These are phyloP conservation scores for Crepidotus variabilis DNA, from an alignment of 768 basidiomycete species.

Conservation along the genomic window DNA sequence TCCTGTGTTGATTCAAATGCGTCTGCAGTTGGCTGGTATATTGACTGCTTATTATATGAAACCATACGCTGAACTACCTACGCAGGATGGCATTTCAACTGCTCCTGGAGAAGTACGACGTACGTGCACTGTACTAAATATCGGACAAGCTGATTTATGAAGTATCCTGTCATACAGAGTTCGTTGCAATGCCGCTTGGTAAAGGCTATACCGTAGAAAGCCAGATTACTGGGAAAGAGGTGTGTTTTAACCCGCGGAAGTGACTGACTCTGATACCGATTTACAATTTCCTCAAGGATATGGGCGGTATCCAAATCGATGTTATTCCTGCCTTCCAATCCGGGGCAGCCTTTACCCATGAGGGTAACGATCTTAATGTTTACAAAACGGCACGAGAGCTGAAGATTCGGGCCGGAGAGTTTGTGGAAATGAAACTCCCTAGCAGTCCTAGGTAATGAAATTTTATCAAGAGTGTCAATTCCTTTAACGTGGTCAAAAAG, in stretches of 20 bases:
- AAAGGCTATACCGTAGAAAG: constrained; percentile 6
- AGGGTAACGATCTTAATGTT: background rate
- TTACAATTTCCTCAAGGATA: constrained; percentile 1
- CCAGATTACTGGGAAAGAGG: constrained; percentile 5
- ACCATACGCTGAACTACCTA: background rate
- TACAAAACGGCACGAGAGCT: constrained; percentile 3
- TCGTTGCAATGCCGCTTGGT: constrained; percentile 6
- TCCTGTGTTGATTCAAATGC: background rate
- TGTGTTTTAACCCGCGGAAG: background rate
- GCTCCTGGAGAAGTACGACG: constrained; percentile 19
- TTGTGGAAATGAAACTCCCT: background rate
- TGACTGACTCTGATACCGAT: background rate
- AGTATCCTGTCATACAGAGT: background rate
- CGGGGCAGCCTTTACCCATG: background rate
- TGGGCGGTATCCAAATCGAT: background rate
- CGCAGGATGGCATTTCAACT: constrained; percentile 21
- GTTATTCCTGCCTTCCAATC: background rate
- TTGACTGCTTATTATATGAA: background rate
- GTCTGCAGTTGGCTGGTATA: constrained; percentile 15
- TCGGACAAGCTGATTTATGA: background rate
- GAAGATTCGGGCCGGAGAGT: background rate
- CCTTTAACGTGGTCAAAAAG: background rate
- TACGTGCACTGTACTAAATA: constrained; percentile 7
- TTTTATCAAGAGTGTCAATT: background rate
- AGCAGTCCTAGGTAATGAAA: background rate